Evolutionary conservation across 2,329 filamentous ascomycete species (phyloP).

Genomic region (Neofusicoccum kwambonambiense): DNA sequence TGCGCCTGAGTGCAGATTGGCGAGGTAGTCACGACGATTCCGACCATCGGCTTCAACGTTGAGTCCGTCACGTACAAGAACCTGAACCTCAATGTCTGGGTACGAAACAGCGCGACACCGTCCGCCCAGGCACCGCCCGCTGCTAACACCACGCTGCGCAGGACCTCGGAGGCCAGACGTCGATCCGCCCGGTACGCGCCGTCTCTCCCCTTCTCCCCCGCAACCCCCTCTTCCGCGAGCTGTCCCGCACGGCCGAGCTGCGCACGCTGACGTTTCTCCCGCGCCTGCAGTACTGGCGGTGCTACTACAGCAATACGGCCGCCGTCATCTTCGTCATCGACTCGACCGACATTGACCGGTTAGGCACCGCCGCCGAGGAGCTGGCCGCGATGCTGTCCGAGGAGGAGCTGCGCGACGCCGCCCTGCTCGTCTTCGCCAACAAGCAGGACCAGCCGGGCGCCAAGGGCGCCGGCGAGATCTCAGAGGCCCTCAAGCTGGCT

Average conservation of each 20-base stretch:
- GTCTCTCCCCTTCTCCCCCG: conserved; percentile 2
- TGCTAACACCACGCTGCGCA: conserved; percentile 31
- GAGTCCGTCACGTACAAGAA: conserved; percentile 98
- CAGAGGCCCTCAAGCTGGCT: conserved; percentile 83
- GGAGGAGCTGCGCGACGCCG: conserved; percentile 90
- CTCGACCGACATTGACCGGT: conserved; percentile 92
- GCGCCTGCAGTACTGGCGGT: conserved; percentile 74
- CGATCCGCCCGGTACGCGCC: conserved; percentile 67
- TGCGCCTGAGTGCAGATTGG: conserved; percentile 66
- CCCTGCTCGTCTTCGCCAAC: conserved; percentile 93
- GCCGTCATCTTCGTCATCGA: conserved; percentile 99
- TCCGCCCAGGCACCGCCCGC: not conserved
- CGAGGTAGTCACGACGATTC: conserved; percentile 98
- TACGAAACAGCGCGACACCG: conserved; percentile 45
- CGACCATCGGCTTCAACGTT: conserved; percentile 98
- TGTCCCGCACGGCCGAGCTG: conserved; percentile 7
- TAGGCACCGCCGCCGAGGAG: conserved; percentile 91
- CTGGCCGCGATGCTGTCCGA: conserved; percentile 93
- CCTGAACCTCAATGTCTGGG: conserved; percentile 98
- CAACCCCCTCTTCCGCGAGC: conserved; percentile 1
- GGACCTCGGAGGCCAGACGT: conserved; percentile 97
- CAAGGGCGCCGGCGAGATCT: conserved; percentile 95
- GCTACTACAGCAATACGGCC: conserved; percentile 98
- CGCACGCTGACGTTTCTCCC: conserved; percentile 8
- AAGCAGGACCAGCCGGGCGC: conserved; percentile 98